Conservation (phyloP, 2,329 filamentous ascomycete species). For the Aulographum hederae region DNA sequence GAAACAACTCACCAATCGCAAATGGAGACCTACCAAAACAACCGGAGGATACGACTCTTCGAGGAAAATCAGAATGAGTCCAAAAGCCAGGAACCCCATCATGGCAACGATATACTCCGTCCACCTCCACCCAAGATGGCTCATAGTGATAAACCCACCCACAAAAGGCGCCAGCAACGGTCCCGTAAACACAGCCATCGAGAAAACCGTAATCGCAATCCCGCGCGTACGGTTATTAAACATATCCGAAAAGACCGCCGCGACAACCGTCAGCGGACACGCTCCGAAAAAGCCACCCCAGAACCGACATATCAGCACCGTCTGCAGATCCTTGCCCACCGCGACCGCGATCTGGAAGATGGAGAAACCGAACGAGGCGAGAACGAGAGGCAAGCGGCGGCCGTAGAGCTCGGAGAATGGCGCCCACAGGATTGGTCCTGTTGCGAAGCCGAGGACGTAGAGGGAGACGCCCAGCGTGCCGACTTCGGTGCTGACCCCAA, state of each 20-base stretch:
- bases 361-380: conserved; percentile 31
- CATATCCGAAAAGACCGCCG: conserved; percentile 38
- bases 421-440: conserved; percentile 25
- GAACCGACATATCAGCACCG: conserved; percentile 32
- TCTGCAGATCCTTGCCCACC: conserved; percentile 32
- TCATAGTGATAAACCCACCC: conserved; percentile 33
- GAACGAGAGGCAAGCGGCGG: conserved; percentile 27
- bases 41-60: conserved; percentile 40
- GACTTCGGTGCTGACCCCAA: conserved; percentile 10
- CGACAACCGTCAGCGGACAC: conserved; percentile 33
- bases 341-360: conserved; percentile 32
- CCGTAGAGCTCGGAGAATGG: conserved; percentile 34
- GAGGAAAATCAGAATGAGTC: conserved; percentile 32
- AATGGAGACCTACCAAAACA: too few relatives aligned
- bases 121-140: conserved; percentile 34
- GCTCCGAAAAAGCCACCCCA: conserved; percentile 35
- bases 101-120: conserved; percentile 25
- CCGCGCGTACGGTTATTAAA: conserved; percentile 27
- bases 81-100: conserved; percentile 34
- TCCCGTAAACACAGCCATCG: conserved; percentile 32
- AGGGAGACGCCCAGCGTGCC: conserved; percentile 18
- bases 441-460: conserved; percentile 21
- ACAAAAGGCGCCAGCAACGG: conserved; percentile 35
- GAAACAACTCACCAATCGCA: too few relatives aligned
- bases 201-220: conserved; percentile 29